Base-by-base conservation (phyloP, 495 filamentous ascomycete genomes). In the Lepraria neglecta region DNA sequence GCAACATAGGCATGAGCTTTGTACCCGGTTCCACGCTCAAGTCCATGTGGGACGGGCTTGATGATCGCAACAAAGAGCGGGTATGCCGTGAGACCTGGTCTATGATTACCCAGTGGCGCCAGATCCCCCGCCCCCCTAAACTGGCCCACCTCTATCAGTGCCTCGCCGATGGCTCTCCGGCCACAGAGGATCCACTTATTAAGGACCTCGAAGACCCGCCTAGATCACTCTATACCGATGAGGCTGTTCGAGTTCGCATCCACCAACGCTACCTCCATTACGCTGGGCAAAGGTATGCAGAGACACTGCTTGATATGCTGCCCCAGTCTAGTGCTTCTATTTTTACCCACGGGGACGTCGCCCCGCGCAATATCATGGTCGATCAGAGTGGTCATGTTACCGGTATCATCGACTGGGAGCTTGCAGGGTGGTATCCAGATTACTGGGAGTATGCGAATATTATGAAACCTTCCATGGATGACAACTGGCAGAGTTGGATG, bases 371-470 rank as follows among this genome's bases (percentile, higher is more conserved):
- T 67, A 71, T 80, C 30, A 65, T 79, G 57, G 69, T 80, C 1
- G 69, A 77, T 61, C 62, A 73, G 33, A 31, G 64, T 33, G 59
- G 67, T 24, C 66, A 56, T 9, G 70, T 80, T 56, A 75, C 69
- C 0, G 77, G 68, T 14, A 61, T 82, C 35, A 53, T 80, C 0
- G 76, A 78, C 59, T 78, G 77, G 78, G 76, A 80, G 67, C 64
- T 17, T 28, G 70, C 75, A 31, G 77, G 77, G 3, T 80, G 77
- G 77, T 78, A 75, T 67, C 75, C 78, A 3, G 75, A 76, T 3
- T 78, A 78, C 60, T 80, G 76, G 78, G 78, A 80, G 67, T 79
- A 75, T 68, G 75, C 74, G 38, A 73, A 77, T 44, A 77, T 75
- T 35, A 65, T 76, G 66, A 68, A 70, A 53, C 71, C 70, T 19